Evolutionary conservation across 495 filamentous ascomycete genomes (phyloP).

Genomic region (Antarctomyces pellizariae): DNA sequence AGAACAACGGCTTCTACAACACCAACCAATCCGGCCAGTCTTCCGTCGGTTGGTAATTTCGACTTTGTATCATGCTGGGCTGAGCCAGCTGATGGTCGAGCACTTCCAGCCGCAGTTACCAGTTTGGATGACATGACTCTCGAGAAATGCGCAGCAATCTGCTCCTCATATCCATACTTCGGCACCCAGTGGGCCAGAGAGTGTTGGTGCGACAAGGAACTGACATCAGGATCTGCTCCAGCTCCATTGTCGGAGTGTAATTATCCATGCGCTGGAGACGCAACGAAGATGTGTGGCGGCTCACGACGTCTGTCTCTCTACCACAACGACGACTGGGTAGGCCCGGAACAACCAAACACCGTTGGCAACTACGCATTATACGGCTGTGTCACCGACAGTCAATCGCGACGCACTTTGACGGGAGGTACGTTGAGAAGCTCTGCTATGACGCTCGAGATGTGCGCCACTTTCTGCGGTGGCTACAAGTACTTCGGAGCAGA

Average conservation of each 20-base stretch:
- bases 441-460: conserved; percentile 10
- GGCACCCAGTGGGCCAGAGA: conserved; percentile 7
- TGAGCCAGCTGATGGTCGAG: conserved; percentile 8
- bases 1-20: neutral
- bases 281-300: conserved; percentile 7
- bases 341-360: neutral
- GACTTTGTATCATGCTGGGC: conserved; percentile 10
- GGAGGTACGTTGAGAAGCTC: neutral
- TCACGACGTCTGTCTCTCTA: conserved; percentile 6
- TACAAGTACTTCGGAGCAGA: conserved; percentile 10
- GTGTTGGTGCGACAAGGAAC: conserved; percentile 8
- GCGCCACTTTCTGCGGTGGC: conserved; percentile 6
- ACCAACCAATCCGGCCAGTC: conserved; percentile 1
- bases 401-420: neutral
- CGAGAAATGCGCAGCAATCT: conserved; percentile 8
- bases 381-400: neutral
- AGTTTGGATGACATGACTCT: conserved; percentile 8
- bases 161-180: conserved; percentile 8
- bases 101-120: conserved; percentile 4
- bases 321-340: neutral
- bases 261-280: conserved; percentile 7
- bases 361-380: neutral
- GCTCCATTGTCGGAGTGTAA: conserved; percentile 5
- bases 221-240: conserved; percentile 6
- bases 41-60: conserved; percentile 6